Conservation (phyloP, 441 rosid genomes). For the Geranium incanum region DNA sequence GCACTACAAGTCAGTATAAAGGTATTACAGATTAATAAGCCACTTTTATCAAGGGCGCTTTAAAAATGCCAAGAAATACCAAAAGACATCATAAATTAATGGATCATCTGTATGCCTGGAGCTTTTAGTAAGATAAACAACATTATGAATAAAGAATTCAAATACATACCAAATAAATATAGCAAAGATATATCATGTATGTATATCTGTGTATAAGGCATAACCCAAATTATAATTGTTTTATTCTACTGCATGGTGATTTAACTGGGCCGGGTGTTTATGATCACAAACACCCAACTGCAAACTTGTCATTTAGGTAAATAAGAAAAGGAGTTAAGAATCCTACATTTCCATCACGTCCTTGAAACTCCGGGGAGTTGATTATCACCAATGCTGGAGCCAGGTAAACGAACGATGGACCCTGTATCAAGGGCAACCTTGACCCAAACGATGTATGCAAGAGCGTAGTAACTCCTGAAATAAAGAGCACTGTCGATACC, state of each 20-base stretch:
- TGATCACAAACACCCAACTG: too few relatives aligned
- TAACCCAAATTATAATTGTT: neutral
- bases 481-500: slow-evolving; percentile 80
- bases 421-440: slow-evolving; percentile 89
- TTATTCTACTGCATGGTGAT: neutral
- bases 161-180: neutral
- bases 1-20: neutral
- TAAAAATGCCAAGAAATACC: neutral
- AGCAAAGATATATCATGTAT: too few relatives aligned
- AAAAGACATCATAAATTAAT: neutral
- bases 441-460: slow-evolving; percentile 84
- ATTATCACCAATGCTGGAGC: slow-evolving; percentile 85
- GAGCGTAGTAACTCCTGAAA: slow-evolving; percentile 78
- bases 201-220: too few relatives aligned
- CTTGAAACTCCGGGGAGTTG: slow-evolving; percentile 79
- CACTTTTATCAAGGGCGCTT: neutral
- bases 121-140: neutral
- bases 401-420: slow-evolving; percentile 82
- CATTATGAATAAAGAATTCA: neutral
- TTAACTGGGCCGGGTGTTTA: too few relatives aligned
- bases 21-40: neutral
- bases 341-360: slow-evolving; percentile 79
- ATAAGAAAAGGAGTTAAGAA: slow-evolving; percentile 1
- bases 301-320: too few relatives aligned
- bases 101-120: neutral